Evolutionary conservation across 2,329 filamentous ascomycete genomes (phyloP), one percentile per base, ranked within the genome.

Genomic region (Xylaria hypoxylon): DNA sequence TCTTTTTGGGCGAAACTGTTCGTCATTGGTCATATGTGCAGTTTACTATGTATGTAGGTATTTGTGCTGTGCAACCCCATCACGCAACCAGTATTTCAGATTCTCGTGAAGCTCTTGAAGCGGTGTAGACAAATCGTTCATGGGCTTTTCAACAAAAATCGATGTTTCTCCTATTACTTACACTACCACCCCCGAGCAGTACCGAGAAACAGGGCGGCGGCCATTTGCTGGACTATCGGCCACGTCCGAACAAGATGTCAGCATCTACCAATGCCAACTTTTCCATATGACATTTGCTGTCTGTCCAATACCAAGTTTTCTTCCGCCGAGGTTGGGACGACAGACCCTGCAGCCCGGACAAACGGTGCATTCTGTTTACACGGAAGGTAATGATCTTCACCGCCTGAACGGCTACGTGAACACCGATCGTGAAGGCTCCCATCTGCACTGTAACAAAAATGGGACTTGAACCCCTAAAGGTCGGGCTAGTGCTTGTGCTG

Each of bases 341-440:
- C 22, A 24, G 19, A 50, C 28, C 42, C n/a, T 58, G 45, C 42
- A 57, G 24, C 24, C 56, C 52, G 52, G 52, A 38, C 44, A 51
- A 59, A 60, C 52, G 63, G 53, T 62, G 38, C 15, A 40, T 44
- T 44, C 35, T 48, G 33, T 59, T 50, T 10, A 42, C 52, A 44
- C 40, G 59, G 59, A 44, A 47, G 59, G 59, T 33, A 59, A 45
- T 22, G 53, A 55, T 64, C 64, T 64, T 67, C 64, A 67, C 64
- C 64, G 64, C 64, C 64, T 63, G 10, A 38, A 50, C 15, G 26
- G n/a, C 26, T 47, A 33, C 28, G 15, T 28, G 19, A 58, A 19
- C 8, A 44, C 53, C 28, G 42, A 28, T 15, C 40, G 7, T 10
- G 17, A 51, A 58, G n/a, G 24, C 45, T 47, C 26, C 13, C 26